Base-by-base conservation (phyloP, 768 basidiomycete species). In the Phylloporus arenicola region DNA sequence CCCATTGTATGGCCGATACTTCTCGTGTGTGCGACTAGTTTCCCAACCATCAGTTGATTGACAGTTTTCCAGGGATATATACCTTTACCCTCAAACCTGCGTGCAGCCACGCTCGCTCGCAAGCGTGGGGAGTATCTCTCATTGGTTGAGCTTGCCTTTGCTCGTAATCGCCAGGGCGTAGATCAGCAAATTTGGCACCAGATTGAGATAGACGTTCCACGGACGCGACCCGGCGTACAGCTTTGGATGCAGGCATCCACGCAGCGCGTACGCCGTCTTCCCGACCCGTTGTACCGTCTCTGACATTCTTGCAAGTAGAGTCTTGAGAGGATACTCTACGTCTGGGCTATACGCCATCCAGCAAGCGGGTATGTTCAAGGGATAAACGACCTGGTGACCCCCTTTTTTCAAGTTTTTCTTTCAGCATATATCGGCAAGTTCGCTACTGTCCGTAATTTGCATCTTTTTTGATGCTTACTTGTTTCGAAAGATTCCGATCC, bases 181-280 rank as follows among this genome's bases (percentile, higher is more conserved):
- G 95, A 99, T 68, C 92, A 93, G 60, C 88, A 91, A 68, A 95
- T 98, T 64, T 98, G 96, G 96, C 96, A 98, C 70, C 96, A 99
- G 69, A 98, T 98, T 59, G 92, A 92, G 63, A 98, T 97, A 52
- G 96, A 99, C 62, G 95, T 97, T 6, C 96, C 96, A 11, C 77
- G 96, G 47, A 99, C 96, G 34, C 73, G 94, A 44, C 94, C 96
- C 16, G 93, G 94, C 19, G 84, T 95, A 11, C 78, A 74, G 31
- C 70, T 99, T 19, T 99, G 96, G 96, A 88, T 90, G 82, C 83
- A 90, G 59, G 82, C 75, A 24, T 80, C 82, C 17, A 94, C 96
- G 4, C 96, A 98, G 65, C 76, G 93, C 59, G 93, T 92, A 68
- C 62, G 83, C 65, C 24, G 45, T 45, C 20, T 43, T n/a, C 37